Base-by-base conservation (phyloP, 352 stramenopile species). In the Hyaloperonospora brassicae region DNA sequence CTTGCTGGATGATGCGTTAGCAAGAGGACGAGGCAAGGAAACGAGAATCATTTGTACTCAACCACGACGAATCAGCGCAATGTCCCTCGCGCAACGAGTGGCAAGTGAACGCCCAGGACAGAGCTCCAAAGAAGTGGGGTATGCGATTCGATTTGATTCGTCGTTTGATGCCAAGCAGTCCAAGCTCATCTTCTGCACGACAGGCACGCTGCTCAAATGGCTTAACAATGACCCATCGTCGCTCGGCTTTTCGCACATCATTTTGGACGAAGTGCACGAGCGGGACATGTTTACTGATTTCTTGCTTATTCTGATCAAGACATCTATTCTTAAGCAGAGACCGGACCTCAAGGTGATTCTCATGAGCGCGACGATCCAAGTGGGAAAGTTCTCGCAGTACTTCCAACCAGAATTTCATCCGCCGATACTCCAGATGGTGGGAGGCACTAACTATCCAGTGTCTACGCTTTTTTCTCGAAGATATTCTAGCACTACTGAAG, bases 161-260 rank as follows among this genome's bases (percentile, higher is more conserved):
- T 79, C 73, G 12, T 80, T 81, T 50, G 80, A 86, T 44, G 59
- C 73, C 6, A 50, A 85, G 24, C 66, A 84, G 35, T 98, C 94
- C 34, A 85, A 95, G 22, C 73, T 99, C 8, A 83, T 98, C 25
- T 99, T 99, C 67, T 98, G 90, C 62, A 99, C 96, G n/a, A 98
- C 95, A 4, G 96, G 83, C n/a, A 89, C 79, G 54, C 67, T 97
- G 34, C 64, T 97, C 1, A 87, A 89, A 47, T 93, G 78, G 77
- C 74, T 95, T 24, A 79, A 80, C 42, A 72, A 68, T 49, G 89
- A 96, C 51, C 74, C 82, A 9, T 64, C 81, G 23, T 72, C 93
- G 0, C 60, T 47, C 2, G 84, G 90, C 13, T 96, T 94, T 57
- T 97, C 86, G 4, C 86, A 97, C 52, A 70, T 98, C 35, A 95